phyloP scores from a whole-genome alignment of 2,329 filamentous ascomycete species.

The Endoconidiophora laricicola region DNA sequence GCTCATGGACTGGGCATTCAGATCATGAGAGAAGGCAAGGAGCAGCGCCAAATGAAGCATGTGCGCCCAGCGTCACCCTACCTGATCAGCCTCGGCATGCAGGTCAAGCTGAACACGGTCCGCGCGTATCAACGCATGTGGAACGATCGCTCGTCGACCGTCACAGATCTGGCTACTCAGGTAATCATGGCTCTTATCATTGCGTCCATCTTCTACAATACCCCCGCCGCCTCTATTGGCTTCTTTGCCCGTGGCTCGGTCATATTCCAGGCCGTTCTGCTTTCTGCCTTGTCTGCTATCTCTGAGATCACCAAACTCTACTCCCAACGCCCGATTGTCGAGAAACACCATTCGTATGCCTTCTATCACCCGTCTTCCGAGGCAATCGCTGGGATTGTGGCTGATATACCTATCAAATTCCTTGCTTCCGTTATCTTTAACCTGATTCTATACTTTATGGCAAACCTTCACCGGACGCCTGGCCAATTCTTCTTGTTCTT shows the following conservation, averaged over 20 bases:
- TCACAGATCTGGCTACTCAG: slow-evolving; percentile 29
- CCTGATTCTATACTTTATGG: slow-evolving; percentile 40
- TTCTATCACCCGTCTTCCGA: slow-evolving; percentile 37
- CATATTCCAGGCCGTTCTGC: slow-evolving; percentile 42
- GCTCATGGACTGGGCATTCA: slow-evolving; percentile 23
- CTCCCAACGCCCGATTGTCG: slow-evolving; percentile 29
- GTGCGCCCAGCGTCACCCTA: slow-evolving; percentile 39
- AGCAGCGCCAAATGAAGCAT: slow-evolving; percentile 33
- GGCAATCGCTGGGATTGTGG: slow-evolving; percentile 35
- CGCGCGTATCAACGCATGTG: slow-evolving; percentile 35
- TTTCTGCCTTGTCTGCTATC: slow-evolving; percentile 42
- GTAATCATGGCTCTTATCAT: slow-evolving; percentile 43
- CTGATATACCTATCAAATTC: slow-evolving; percentile 43
- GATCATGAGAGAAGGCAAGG: slow-evolving; percentile 31
- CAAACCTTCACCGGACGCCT: slow-evolving; percentile 37
- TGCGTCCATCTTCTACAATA: slow-evolving; percentile 41
- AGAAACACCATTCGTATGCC: slow-evolving; percentile 32
- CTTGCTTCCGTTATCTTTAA: slow-evolving; percentile 33
- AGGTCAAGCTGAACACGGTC: slow-evolving; percentile 33
- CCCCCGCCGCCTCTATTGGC: slow-evolving; percentile 29
- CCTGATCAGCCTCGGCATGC: slow-evolving; percentile 37
- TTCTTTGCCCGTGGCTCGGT: slow-evolving; percentile 39
- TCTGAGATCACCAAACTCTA: slow-evolving; percentile 34
- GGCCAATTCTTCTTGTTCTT: slow-evolving; percentile 63
- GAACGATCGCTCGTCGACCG: slow-evolving; percentile 33